Base-by-base conservation (phyloP, 2,329 filamentous ascomycete species). In the Ophiognomonia clavigignenti-juglandacearum region DNA sequence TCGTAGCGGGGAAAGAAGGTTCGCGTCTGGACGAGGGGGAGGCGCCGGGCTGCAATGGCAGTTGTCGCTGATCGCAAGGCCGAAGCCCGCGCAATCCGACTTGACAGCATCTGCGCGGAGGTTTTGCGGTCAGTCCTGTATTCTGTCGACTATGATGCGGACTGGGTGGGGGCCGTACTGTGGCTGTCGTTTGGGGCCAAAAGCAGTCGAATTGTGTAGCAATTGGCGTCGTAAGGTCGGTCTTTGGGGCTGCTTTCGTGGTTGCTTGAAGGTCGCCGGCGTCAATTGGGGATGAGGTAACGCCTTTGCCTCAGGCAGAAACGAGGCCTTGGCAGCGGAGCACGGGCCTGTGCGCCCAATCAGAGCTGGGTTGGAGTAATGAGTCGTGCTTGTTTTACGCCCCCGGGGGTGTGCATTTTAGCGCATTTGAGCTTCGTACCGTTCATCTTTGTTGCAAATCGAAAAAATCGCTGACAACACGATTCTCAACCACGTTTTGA, bases 21-120 rank as follows among this genome's bases (percentile, higher is more conserved):
- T 67, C 81, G 77, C 58, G 74, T 74, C 60, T 83, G 80, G 53
- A 73, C 61, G 52, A 74, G 65, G 43, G 78, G 73, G 26, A 78
- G 64, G 61, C 71, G 71, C 63, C 71, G 72, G 58, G 67, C 62
- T 54, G 70, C 66, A 50, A 70, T 64, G 44, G 73, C 64, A 53
- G 69, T 62, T 7, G 48, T 39, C 49, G 65, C 68, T 60, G 71
- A 70, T 57, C 72, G 69, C 60, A 72, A 57, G 55, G 67, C 66
- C 58, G 69, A 63, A 50, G 70, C 72, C 68, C 75, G 75, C 59
- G 68, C 72, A 65, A 83, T 68, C 70, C 76, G 75, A 68, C 74
- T 73, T 56, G 74, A 70, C 64, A 83, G 72, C 80, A 84, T 83
- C 79, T 83, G 59, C 31, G 13, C 41, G 13, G 39, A 9, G 10